Base-by-base conservation (phyloP, 345 rosid genomes). In the Viola odorata region DNA sequence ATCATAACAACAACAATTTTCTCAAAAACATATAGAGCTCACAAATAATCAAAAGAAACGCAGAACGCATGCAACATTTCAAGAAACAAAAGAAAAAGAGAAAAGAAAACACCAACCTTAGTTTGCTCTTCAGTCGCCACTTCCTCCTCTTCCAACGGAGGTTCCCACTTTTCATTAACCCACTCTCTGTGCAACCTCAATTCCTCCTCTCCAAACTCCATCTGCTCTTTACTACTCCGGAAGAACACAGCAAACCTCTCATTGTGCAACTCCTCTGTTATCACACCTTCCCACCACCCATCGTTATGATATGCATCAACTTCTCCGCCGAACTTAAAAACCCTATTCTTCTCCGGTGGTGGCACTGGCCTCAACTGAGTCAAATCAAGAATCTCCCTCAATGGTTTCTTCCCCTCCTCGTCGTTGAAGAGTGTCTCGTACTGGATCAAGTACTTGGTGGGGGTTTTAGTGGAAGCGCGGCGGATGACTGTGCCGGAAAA, bases 231-330 rank as follows among this genome's bases (percentile, higher is more conserved):
- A 0, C 82, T 67, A 50, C 65, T 52, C 66, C 79, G 77, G 51
- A 89, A 92, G 79, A 62, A 85, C 55, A 89, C 94, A 40, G 63
- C 68, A 54, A 81, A 87, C 56, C 51, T 82, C 12, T 85, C 91
- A 50, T 79, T 73, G 6, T 64, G 77, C 6, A 72, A 16, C 58
- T 70, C 89, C 68, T 79, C 76, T 14, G 88, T 80, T 11, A 89
- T 81, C 14, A 37, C 68, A 7, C 98, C 98, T 66, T 89, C 96
- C 96, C 98, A 85, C 98, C 98, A 89, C 23, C 96, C 98, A 11
- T 87, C 96, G 38, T 73, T 78, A 58, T 75, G 50, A 53, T n/a
- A 80, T 0, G 94, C 94, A 32, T 91, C 91, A 8, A 91, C 98
- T 8, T 80, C 82, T 3, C 82, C 88, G 6, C 85, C 76, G 38